Base-by-base conservation (phyloP, 2,329 filamentous ascomycete genomes). In the Epichloe scottii region DNA sequence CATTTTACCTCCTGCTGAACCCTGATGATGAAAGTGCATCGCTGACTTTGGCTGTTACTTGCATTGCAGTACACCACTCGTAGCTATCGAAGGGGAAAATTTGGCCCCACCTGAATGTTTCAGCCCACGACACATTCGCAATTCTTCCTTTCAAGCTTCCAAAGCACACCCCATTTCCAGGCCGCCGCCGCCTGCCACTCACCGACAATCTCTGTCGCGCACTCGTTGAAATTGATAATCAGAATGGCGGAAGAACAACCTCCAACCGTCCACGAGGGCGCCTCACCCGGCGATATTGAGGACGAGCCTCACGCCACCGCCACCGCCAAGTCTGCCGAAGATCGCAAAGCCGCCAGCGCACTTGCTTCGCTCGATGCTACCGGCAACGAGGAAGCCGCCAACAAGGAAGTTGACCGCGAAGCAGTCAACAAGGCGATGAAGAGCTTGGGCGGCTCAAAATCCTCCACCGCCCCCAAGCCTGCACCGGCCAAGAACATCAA, bases 301-400 rank as follows among this genome's bases (percentile, higher is more conserved):
- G 78, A 81, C 54, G 77, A 80, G 58, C 67, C 73, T 57, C 66
- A 68, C 35, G 57, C 66, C 34, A 67, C 70, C 51, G 75, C 77
- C 61, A 85, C 70, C 51, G 75, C 77, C 61, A 85, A 82, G 67
- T 80, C 78, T 41, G 84, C 85, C 62, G 85, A 89, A 67, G 85
- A 88, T 69, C 82, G 84, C 67, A 88, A 88, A 68, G 84, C 85
- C 44, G 84, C 84, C 40, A 82, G 82, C 6, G 86, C 85, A 33
- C 78, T 89, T 53, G 84, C 83, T 46, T 78, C 76, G 54, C 81
- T 90, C 57, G 85, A 88, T 19, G 44, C 43, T 5, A 44, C 43
- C 63, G 65, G 71, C 42, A 69, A 72, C 51, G 73, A 77, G 33
- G 70, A 74, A 43, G 60, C 64, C 35, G 62, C 68, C 3, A 67